A percentile compares a stretch with the other conserved stretches of the same genome.
Evolutionary conservation across 495 filamentous ascomycete genomes (phyloP).

Genomic region (Lasiosphaeris hirsuta): DNA sequence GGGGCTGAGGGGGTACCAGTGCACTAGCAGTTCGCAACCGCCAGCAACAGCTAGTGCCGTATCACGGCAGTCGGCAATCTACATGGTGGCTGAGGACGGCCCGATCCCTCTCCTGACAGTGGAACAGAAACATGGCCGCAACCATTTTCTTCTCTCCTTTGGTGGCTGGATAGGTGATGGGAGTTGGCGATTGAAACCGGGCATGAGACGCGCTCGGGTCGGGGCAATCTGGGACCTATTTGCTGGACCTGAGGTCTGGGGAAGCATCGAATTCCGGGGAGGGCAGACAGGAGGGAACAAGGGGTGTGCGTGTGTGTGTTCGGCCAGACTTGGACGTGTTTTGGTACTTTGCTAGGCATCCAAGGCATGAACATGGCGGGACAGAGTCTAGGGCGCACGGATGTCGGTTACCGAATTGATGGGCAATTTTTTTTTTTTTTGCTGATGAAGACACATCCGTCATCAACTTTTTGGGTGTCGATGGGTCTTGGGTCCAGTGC

Average conservation of each 20-base stretch:
- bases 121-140: background rate
- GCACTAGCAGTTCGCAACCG: no score
- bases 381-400: no score
- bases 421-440: no score
- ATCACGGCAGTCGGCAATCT: background rate
- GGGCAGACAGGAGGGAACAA: background rate
- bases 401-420: no score
- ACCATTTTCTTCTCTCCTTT: background rate
- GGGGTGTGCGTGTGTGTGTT: no score
- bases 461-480: no score
- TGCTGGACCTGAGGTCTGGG: background rate
- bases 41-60: background rate
- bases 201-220: background rate
- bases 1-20: background rate
- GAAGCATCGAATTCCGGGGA: background rate
- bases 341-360: no score
- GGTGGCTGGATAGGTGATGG: background rate
- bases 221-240: background rate
- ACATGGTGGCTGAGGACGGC: background rate
- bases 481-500: no score
- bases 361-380: no score
- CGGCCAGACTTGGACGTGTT: no score
- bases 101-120: background rate
- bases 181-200: constrained; percentile 4
- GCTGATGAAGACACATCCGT: no score